Evolutionary conservation across 2,329 filamentous ascomycete species (phyloP).

Genomic region (Colletotrichum brevisporum): DNA sequence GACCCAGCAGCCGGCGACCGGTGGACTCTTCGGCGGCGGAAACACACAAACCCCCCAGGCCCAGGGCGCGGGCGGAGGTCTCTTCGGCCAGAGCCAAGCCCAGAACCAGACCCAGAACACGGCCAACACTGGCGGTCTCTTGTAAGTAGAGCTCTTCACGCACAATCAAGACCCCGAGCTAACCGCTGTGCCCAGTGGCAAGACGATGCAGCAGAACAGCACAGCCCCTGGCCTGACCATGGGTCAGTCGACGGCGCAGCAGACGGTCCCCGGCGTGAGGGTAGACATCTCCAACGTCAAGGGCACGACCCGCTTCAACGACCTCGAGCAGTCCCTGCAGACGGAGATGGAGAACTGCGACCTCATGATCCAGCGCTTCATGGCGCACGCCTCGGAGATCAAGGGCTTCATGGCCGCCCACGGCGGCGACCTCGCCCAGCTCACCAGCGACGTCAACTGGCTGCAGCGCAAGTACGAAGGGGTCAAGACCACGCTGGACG

Average conservation of each 20-base stretch:
- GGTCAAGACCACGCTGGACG: constrained; percentile 60
- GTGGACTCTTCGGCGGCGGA: constrained; percentile 50
- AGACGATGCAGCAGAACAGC: constrained; percentile 36
- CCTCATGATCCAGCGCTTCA: constrained; percentile 83
- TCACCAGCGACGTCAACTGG: constrained; percentile 63
- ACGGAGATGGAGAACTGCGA: constrained; percentile 84
- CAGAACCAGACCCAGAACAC: constrained; percentile 42
- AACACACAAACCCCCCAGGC: constrained; percentile 41
- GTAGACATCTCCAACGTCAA: constrained; percentile 85
- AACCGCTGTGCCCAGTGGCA: constrained; percentile 14
- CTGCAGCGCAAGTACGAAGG: constrained; percentile 64
- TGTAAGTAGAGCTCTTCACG: constrained; percentile 45
- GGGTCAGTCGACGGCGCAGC: constrained; percentile 67
- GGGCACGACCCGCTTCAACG: constrained; percentile 91
- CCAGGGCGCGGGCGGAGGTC: constrained; percentile 40
- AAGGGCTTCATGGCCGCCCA: constrained; percentile 75
- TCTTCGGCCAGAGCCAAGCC: constrained; percentile 53
- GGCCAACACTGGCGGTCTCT: constrained; percentile 44
- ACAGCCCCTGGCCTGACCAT: constrained; percentile 57
- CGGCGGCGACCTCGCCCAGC: constrained; percentile 61
- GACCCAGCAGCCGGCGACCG: constrained; percentile 39
- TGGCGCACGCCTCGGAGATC: constrained; percentile 82
- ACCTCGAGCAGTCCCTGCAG: constrained; percentile 86
- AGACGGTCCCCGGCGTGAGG: constrained; percentile 78
- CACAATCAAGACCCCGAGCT: background rate